phyloP scores from a whole-genome alignment of 2,329 filamentous ascomycete species.

The Epichloe elymi region DNA sequence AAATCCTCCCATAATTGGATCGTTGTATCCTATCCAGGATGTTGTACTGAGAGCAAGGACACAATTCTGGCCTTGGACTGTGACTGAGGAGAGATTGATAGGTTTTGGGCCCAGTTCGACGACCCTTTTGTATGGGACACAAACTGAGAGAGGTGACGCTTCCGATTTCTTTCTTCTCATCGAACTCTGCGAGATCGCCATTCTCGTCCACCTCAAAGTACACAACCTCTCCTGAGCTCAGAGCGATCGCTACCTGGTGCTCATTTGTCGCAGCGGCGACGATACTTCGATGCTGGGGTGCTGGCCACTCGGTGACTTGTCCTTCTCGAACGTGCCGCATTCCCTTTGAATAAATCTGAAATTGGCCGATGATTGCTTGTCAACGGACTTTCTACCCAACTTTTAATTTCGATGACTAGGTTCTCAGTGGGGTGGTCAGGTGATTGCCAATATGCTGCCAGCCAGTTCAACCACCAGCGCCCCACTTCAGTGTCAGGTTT shows the following conservation, averaged over 20 bases:
- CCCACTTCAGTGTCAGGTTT: too few species aligned
- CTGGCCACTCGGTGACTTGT: conserved; percentile 82
- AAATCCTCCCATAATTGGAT: conserved; percentile 74
- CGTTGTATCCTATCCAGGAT: conserved; percentile 88
- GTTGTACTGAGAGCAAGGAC: conserved; percentile 83
- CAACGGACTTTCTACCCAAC: too few species aligned
- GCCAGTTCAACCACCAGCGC: too few species aligned
- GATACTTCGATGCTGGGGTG: conserved; percentile 86
- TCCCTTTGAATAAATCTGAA: conserved; percentile 88
- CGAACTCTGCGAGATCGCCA: conserved; percentile 81
- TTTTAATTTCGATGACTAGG: neutral
- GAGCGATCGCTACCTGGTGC: conserved; percentile 79
- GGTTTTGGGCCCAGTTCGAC: conserved; percentile 81
- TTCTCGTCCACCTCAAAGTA: conserved; percentile 97
- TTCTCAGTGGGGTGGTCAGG: neutral
- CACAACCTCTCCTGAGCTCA: conserved; percentile 91
- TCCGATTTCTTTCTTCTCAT: conserved; percentile 86
- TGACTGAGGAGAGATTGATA: conserved; percentile 79
- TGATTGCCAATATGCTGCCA: neutral
- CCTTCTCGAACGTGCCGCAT: conserved; percentile 77
- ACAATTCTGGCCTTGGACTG: conserved; percentile 69
- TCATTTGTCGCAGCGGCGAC: conserved; percentile 93
- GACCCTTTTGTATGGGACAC: conserved; percentile 81
- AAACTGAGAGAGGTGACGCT: conserved; percentile 89
- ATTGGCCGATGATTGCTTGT: too few species aligned